Evolutionary conservation across 176 grass and related monocot genomes (phyloP), one percentile per base, ranked within the genome.

Genomic region (Cocos nucifera): DNA sequence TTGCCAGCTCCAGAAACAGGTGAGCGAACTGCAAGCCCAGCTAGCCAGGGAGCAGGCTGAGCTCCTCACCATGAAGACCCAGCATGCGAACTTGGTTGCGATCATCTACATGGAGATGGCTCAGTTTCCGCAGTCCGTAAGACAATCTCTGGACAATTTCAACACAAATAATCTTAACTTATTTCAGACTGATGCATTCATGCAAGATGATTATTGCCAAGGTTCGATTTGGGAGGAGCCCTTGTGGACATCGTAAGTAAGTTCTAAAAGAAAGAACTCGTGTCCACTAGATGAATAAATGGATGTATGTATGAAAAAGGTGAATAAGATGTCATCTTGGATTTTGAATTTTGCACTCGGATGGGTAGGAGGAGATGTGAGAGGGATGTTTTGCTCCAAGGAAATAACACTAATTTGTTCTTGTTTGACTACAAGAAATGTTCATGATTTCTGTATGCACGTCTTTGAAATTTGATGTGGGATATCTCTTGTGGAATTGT

Each of bases 1-100:
- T 61, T 90, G 83, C 72, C 80, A 87, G 71, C 87, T 96, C 4
- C 92, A 90, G 75, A 85, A 77, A 64, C 92, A 90, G 77, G 92
- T 82, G 9, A 73, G 74, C 44, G 92, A 86, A 58, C 75, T 96
- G 62, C 79, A 88, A 62, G 83, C 86, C 28, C 87, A 97, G 58
- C 84, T 97, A 22, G 92, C 92, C 21, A 78, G 86, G 4, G 61
- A 87, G 0, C 83, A 91, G 63, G 87, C 91, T 14, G 86, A 96
- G 50, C 78, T 96, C 56, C 71, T 80, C 39, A 73, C 57, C 44
- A 44, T 69, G 5, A 86, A 79, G 50, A 49, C 83, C 6, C 86
- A 85, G 50, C 80, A 85, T 24, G 71, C 86, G 6, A 88, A 88
- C 58, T 77, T 96, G 73, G 48, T 85, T 24, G 78, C 92, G 6